Evolutionary conservation across 1,284 basidiomycete species (phyloP).

Genomic region (Nidula niveotomentosa): DNA sequence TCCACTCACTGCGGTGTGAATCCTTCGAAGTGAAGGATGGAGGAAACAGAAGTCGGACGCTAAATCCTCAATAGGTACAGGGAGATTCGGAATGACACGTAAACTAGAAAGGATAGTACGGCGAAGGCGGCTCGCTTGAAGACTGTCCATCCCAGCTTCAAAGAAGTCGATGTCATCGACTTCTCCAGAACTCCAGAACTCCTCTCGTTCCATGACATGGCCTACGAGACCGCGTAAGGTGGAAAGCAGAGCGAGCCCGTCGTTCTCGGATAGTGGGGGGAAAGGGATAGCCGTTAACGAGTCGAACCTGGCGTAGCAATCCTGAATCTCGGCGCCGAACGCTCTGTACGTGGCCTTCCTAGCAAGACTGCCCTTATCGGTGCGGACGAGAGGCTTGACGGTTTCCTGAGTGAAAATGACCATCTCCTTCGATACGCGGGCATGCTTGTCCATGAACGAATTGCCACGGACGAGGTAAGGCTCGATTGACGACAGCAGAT

Average conservation of each 20-base stretch:
- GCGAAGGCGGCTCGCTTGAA: slow-evolving; percentile 32
- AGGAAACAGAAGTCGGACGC: too few relatives aligned
- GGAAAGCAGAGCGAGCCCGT: background rate
- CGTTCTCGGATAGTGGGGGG: slow-evolving; percentile 8
- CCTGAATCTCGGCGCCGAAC: slow-evolving; percentile 29
- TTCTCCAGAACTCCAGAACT: background rate
- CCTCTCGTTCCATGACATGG: background rate
- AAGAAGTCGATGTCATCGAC: slow-evolving; percentile 28
- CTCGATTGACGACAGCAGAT: slow-evolving; percentile 1
- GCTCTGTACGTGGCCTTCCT: slow-evolving; percentile 24
- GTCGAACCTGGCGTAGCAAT: slow-evolving; percentile 20
- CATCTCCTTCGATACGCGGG: slow-evolving; percentile 30
- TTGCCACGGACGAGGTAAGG: slow-evolving; percentile 30
- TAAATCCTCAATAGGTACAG: too few relatives aligned
- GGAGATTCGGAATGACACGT: too few relatives aligned
- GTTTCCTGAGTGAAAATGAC: slow-evolving; percentile 24
- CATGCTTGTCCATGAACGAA: slow-evolving; percentile 29
- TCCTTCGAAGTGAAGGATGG: too few relatives aligned
- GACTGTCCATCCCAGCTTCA: slow-evolving; percentile 33
- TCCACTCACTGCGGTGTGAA: too few relatives aligned
- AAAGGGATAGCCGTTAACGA: slow-evolving; percentile 16
- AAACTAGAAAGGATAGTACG: too few relatives aligned
- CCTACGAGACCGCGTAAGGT: background rate
- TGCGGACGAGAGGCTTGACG: slow-evolving; percentile 21
- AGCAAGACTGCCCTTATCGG: slow-evolving; percentile 29